phyloP scores from a whole-genome alignment of 2,329 filamentous ascomycete species.

The Hypoxylon sp. region DNA sequence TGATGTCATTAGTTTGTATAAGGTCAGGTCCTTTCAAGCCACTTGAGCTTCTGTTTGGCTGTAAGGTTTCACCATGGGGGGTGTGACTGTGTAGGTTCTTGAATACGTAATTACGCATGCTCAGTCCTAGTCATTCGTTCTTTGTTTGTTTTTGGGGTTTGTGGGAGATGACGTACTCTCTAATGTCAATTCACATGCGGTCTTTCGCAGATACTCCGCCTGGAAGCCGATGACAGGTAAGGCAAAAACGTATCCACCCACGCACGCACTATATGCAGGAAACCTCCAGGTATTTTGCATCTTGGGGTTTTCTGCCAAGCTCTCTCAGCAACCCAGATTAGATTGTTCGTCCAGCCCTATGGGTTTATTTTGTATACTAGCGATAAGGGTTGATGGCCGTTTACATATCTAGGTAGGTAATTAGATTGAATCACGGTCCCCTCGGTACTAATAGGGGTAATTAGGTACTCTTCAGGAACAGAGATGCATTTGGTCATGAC shows the following conservation, averaged over 20 bases:
- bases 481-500: constrained; percentile 24
- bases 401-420: neutral
- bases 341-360: constrained; percentile 33
- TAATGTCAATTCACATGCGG: neutral
- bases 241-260: neutral
- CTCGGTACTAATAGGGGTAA: neutral
- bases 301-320: constrained; percentile 13
- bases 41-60: constrained; percentile 4
- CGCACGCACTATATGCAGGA: neutral
- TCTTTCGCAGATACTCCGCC: neutral
- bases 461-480: neutral
- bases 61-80: constrained; percentile 14
- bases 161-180: constrained; percentile 35
- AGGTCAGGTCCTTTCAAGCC: constrained; percentile 35
- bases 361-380: neutral
- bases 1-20: constrained; percentile 44
- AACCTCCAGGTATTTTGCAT: neutral
- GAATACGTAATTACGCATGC: constrained; percentile 30
- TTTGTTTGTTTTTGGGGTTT: constrained; percentile 8
- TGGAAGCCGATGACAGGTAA: neutral
- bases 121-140: neutral
- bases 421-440: neutral
- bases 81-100: constrained; percentile 19
- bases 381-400: neutral
- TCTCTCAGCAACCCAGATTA: constrained; percentile 3